A percentile compares a stretch with the other conserved stretches of the same genome.
These are phyloP conservation scores for Rhododendron vialii DNA, from an alignment of 148 eudicot species.

Conservation along the genomic window DNA sequence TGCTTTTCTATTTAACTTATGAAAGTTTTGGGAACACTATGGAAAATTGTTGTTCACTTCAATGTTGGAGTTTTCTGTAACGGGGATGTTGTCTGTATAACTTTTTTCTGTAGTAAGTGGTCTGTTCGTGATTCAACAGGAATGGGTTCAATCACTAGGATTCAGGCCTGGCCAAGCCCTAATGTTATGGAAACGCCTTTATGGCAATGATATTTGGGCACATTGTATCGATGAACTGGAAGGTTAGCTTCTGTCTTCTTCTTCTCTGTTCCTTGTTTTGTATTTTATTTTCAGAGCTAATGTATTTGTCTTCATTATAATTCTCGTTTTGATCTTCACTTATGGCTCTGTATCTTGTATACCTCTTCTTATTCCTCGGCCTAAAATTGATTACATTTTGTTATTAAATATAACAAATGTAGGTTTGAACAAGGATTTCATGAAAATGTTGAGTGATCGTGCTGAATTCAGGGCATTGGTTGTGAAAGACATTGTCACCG, in stretches of 20 bases:
- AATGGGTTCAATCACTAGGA: constrained; percentile 81
- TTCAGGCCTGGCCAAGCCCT: constrained; percentile 89
- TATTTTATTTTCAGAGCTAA: neutral
- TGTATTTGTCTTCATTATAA: neutral
- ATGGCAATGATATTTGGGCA: constrained; percentile 84
- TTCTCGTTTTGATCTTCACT: neutral
- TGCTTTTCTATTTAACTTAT: neutral
- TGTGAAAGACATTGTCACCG: constrained; percentile 66
- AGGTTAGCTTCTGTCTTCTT: constrained; percentile 39
- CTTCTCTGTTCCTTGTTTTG: neutral
- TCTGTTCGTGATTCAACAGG: constrained; percentile 38
- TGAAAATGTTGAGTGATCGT: constrained; percentile 51
- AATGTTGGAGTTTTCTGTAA: neutral
- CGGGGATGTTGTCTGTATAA: neutral
- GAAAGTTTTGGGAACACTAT: neutral
- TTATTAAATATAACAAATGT: constrained; percentile 2
- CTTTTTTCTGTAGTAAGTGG: neutral
- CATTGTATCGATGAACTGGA: constrained; percentile 73
- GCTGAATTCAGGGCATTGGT: constrained; percentile 70
- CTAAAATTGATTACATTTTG: neutral
- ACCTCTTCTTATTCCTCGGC: neutral
- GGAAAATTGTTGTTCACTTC: neutral
- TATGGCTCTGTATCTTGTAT: neutral
- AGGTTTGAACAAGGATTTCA: constrained; percentile 87
- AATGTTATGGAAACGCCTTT: constrained; percentile 94